Conservation (phyloP, 495 filamentous ascomycete genomes). For the Gamarada debralockiae region DNA sequence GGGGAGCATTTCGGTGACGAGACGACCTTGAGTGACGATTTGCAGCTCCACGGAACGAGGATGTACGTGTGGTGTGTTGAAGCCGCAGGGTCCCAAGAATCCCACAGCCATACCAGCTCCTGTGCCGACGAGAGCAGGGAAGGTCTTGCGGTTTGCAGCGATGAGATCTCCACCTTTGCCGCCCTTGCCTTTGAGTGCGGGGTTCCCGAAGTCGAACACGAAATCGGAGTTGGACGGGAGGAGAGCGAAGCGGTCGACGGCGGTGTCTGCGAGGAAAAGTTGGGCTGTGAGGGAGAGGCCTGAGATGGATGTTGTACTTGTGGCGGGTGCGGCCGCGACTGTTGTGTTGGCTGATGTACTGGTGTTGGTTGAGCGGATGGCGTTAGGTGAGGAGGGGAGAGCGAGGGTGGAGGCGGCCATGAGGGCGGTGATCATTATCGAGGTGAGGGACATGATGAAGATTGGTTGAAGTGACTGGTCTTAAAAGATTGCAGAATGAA, state of each 20-base stretch:
- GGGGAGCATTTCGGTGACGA: constrained; percentile 36
- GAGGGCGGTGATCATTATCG: constrained; percentile 17
- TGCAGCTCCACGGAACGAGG: constrained; percentile 44
- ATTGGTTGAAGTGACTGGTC: constrained; percentile 1
- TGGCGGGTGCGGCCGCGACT: background rate
- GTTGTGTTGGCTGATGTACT: constrained; percentile 1
- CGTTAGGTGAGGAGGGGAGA: constrained; percentile 9
- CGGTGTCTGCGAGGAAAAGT: constrained; percentile 22
- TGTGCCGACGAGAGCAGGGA: constrained; percentile 39
- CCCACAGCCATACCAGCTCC: constrained; percentile 36
- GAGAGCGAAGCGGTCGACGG: constrained; percentile 28
- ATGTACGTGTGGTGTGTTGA: constrained; percentile 47
- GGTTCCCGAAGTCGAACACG: constrained; percentile 27
- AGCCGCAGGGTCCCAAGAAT: constrained; percentile 37
- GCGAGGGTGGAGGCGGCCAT: constrained; percentile 23
- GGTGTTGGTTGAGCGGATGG: background rate
- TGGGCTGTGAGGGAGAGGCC: constrained; percentile 12
- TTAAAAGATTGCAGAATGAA: constrained; percentile 3
- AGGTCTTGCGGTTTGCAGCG: constrained; percentile 36
- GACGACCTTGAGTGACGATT: constrained; percentile 29
- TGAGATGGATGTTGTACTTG: background rate
- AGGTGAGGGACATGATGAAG: constrained; percentile 1
- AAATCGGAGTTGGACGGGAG: constrained; percentile 28
- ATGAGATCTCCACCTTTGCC: constrained; percentile 27
- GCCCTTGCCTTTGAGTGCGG: constrained; percentile 11